phyloP scores from a whole-genome alignment of 495 filamentous ascomycete genomes.

The Penicillium paxilli region DNA sequence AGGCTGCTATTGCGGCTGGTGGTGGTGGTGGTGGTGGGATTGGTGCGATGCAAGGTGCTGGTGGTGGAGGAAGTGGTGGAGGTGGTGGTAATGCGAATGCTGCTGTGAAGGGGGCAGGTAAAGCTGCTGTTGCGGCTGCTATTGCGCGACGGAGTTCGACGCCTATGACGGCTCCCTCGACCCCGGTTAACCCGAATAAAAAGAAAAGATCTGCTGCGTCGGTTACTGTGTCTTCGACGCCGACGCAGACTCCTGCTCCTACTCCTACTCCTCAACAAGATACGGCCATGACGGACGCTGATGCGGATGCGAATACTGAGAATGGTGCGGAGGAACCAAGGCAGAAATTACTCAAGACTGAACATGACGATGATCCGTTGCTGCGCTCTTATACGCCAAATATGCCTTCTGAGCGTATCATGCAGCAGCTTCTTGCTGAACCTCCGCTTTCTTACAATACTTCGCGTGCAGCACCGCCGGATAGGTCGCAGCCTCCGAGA shows the following conservation, averaged over 20 bases:
- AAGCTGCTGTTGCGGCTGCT: conserved; percentile 9
- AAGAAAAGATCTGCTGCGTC: conserved; percentile 22
- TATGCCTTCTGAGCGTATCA: conserved; percentile 64
- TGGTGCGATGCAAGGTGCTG: neutral
- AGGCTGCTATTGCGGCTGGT: conserved; percentile 55
- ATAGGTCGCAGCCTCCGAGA: conserved; percentile 56
- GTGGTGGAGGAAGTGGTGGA: neutral
- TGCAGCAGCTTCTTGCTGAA: conserved; percentile 65
- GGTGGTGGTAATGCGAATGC: conserved; percentile 24
- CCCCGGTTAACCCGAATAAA: conserved; percentile 1
- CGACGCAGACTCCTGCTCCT: no score
- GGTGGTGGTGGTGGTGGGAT: conserved; percentile 13
- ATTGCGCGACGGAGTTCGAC: conserved; percentile 36
- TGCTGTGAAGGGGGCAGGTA: conserved; percentile 33
- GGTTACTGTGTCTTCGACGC: conserved; percentile 12
- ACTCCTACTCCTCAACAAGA: conserved; percentile 5
- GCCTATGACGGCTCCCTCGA: conserved; percentile 20
- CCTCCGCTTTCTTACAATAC: conserved; percentile 80
- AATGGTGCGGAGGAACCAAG: conserved; percentile 23
- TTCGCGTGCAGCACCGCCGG: conserved; percentile 61
- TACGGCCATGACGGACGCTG: no score
- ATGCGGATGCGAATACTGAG: conserved; percentile 20
- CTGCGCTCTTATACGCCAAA: conserved; percentile 61
- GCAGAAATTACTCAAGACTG: conserved; percentile 36
- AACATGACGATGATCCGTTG: conserved; percentile 60